Evolutionary conservation across 352 stramenopile species (phyloP), one percentile per base, ranked within the genome.

Genomic region (Pythium folliculosum): DNA sequence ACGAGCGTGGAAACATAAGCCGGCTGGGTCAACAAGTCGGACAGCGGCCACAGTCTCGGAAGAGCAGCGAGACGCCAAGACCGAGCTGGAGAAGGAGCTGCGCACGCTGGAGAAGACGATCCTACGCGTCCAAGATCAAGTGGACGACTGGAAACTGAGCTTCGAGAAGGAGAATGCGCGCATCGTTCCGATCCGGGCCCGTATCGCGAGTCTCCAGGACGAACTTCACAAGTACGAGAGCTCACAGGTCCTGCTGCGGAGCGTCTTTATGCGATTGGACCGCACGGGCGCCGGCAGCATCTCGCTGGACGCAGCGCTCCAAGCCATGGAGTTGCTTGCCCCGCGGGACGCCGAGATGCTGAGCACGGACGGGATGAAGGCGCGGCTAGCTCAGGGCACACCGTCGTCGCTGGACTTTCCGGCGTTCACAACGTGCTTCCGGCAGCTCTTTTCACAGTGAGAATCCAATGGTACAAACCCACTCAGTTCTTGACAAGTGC

Each of bases 121-220:
- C 0, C 59, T 73, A 25, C 67, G 63, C 17, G 71, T 73, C 13
- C 72, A 77, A 22, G 77, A 89, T 38, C 74, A 88, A 21, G 66
- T 80, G 16, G 71, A 75, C 12, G 30, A 77, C 17, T 84, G 77
- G 76, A 60, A 69, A 27, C 72, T 88, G 4, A 69, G 60, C 17
- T 73, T 76, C 19, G 79, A 88, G 30, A 84, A 78, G 13, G 77
- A 89, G 56, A 76, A 78, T 25, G 81, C 81, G 6, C 69, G 73
- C 10, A 50, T 88, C 13, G 38, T 62, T 6, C 82, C 81, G 1
- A 27, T 91, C 47, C 63, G 77, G 19, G 55, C 65, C 0, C 81
- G 82, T 9, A 51, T 82, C 7, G 47, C 37, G 6, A 38, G 13
- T 14, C 61, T 81, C 13, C 75, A 76, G 52, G 30, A 60, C 12